A percentile compares a stretch with the other conserved stretches of the same genome.
phyloP scores from a whole-genome alignment of 148 eudicot species.

The Beta vulgaris region DNA sequence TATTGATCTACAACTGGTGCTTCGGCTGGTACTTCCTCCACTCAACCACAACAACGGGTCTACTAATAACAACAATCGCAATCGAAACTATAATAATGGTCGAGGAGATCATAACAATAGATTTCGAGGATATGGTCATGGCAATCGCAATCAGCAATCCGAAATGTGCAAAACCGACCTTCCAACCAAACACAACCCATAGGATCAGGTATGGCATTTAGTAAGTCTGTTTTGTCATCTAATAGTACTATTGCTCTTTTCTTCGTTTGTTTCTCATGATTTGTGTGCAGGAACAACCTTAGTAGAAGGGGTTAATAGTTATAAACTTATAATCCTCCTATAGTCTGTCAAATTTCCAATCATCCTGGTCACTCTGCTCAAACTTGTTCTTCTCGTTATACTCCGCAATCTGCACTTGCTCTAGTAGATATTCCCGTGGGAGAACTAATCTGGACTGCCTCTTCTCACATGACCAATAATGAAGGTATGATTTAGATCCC shows the following conservation, averaged over 20 bases:
- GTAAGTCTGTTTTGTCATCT: not conserved
- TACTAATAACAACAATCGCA: no score
- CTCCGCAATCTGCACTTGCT: not conserved
- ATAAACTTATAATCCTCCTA: not conserved
- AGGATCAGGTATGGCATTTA: not conserved
- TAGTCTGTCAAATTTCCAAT: slow-evolving; percentile 1
- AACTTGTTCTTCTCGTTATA: no score
- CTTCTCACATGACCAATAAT: no score
- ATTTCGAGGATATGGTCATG: not conserved
- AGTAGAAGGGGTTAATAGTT: not conserved
- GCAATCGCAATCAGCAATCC: no score
- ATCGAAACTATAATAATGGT: not conserved
- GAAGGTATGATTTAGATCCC: no score
- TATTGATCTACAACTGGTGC: no score
- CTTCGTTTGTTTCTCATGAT: no score
- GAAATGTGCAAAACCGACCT: not conserved
- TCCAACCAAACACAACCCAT: not conserved
- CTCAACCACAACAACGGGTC: not conserved
- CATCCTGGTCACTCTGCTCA: slow-evolving; percentile 1
- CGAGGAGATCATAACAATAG: not conserved
- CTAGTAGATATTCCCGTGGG: not conserved
- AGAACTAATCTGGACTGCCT: no score
- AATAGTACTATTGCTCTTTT: not conserved
- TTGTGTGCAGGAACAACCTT: not conserved
- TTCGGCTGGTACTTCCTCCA: not conserved